phyloP scores from a whole-genome alignment of 495 filamentous ascomycete species.

The Aspergillus incahuasiensis region DNA sequence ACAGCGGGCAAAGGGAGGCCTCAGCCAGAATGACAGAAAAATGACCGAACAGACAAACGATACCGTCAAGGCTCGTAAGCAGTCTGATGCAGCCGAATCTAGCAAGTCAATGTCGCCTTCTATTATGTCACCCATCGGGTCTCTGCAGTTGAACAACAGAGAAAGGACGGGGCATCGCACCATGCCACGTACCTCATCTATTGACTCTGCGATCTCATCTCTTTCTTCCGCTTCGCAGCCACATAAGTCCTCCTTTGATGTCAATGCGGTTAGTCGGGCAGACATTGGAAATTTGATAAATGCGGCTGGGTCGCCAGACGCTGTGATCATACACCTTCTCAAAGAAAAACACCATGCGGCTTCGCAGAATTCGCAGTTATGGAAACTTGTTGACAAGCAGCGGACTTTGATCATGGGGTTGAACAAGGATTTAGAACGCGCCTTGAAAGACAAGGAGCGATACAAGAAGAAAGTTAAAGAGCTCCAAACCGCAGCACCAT shows the following conservation, averaged over 20 bases:
- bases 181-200: slow-evolving; percentile 80
- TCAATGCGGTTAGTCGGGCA: slow-evolving; percentile 39
- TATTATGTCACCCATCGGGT: slow-evolving; percentile 28
- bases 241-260: slow-evolving; percentile 62
- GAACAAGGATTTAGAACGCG: slow-evolving; percentile 89
- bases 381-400: slow-evolving; percentile 95
- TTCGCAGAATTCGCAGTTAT: slow-evolving; percentile 87
- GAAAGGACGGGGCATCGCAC: slow-evolving; percentile 39
- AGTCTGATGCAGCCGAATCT: slow-evolving; percentile 24
- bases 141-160: slow-evolving; percentile 27
- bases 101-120: slow-evolving; percentile 32
- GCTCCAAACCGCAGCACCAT: slow-evolving; percentile 47
- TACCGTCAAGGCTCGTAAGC: slow-evolving; percentile 20
- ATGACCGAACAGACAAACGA: slow-evolving; percentile 18
- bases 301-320: slow-evolving; percentile 84
- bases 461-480: slow-evolving; percentile 91
- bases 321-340: slow-evolving; percentile 79
- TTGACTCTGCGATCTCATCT: slow-evolving; percentile 89
- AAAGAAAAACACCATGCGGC: slow-evolving; percentile 86
- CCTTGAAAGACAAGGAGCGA: slow-evolving; percentile 90
- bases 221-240: slow-evolving; percentile 66
- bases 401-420: slow-evolving; percentile 86
- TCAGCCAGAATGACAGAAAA: slow-evolving; percentile 20
- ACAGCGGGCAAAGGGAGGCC: slow-evolving; percentile 3
- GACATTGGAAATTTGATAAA: slow-evolving; percentile 72